Percentiles rank a stretch among this genome's conserved stretches.
phyloP scores from a whole-genome alignment of 192 early-diverging fungal genomes.

The Tieghemiomyces parasiticus region DNA sequence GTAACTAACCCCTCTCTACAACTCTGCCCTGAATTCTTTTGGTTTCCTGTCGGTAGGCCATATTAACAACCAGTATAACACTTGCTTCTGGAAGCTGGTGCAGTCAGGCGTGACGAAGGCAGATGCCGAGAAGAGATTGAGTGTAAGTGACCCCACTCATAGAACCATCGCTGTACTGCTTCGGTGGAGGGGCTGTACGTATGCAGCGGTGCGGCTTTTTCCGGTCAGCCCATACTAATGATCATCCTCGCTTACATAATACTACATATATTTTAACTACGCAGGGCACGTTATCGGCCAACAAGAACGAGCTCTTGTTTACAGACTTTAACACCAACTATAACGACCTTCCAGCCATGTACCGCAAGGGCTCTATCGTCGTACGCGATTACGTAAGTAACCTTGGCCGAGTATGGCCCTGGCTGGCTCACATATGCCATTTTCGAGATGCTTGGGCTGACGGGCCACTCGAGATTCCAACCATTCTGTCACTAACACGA shows the following conservation, averaged over 20 bases:
- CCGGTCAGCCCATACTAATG: not conserved
- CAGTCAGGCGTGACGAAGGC: conserved; percentile 46
- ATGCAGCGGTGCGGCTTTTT: conserved; percentile 1
- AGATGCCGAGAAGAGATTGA: conserved; percentile 61
- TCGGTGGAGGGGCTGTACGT: not conserved
- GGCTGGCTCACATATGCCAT: not conserved
- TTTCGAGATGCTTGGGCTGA: too few species aligned
- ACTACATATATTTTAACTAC: not conserved
- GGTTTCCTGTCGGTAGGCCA: conserved; percentile 28
- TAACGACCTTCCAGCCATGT: conserved; percentile 65
- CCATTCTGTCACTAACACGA: too few species aligned
- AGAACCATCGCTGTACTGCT: not conserved
- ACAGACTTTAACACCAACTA: conserved; percentile 78
- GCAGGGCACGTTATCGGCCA: conserved; percentile 70
- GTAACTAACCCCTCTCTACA: too few species aligned
- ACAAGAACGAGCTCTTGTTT: conserved; percentile 89
- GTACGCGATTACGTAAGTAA: conserved; percentile 37
- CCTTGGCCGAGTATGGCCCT: conserved; percentile 12
- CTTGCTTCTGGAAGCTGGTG: conserved; percentile 84
- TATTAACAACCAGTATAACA: conserved; percentile 95
- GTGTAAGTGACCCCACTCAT: conserved; percentile 25
- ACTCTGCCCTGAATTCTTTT: too few species aligned
- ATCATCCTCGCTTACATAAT: not conserved
- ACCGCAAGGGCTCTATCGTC: conserved; percentile 74
- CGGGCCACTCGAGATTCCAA: too few species aligned